Base-by-base conservation (phyloP, 1,139 yeast genomes). In the Scheffersomyces segobiensis region DNA sequence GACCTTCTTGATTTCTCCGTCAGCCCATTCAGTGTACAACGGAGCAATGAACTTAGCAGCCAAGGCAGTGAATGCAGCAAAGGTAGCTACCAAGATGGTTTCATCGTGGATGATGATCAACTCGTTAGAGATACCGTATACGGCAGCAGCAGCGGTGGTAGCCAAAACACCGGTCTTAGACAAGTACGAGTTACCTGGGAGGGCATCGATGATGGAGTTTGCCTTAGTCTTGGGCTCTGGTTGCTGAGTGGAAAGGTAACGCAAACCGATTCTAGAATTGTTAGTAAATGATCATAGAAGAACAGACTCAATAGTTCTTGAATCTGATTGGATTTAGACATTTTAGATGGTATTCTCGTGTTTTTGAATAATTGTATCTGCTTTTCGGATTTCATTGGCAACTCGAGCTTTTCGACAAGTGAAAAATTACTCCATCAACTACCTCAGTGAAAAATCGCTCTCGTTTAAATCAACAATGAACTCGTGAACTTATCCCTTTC, bases 141-240 rank as follows among this genome's bases (percentile, higher is more conserved):
- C 78, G 64, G 97, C 88, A 60, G 97, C 98, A 61, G 98, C 98
- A 59, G 97, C 87, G 63, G 93, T 86, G 61, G 99, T 93, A 70
- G 98, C 98, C 73, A 95, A 83, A 72, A 93, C 85, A 72, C 98
- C 97, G 65, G 98, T 93, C 86, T 95, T 95, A 67, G 98, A 86
- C 69, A 95, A 79, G 69, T 87, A 82, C 71, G 86, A 87, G 87
- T 87, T 89, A 76, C 98, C 98, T 76, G 99, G 99, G 70, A 95
- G 82, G 65, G 97, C 92, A 70, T 91, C 93, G 70, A 95, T 86
- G 77, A 95, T 87, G 61, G 97, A 87, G 71, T 85, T 79, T 62
- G 99, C 99, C 84, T 91, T 92, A 71, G 89, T 85, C 83, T 92
- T 91, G 76, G 98, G 98, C 71, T 93, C 97, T 64, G 74, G 82